Evolutionary conservation across 352 stramenopile species (phyloP).

Genomic region (Pythium grandisporangium): DNA sequence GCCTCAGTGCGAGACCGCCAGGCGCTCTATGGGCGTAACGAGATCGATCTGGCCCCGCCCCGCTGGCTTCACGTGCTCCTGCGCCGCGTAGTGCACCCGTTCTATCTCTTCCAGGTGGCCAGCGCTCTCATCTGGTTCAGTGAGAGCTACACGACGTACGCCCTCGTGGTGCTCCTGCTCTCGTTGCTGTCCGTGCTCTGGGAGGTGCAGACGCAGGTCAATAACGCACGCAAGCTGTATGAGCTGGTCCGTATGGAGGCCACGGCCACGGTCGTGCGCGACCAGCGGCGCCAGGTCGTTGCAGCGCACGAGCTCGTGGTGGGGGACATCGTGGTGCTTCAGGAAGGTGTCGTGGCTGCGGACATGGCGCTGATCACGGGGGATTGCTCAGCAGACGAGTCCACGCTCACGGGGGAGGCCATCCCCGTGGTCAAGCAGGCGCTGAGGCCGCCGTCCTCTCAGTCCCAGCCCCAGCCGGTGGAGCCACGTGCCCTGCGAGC

Average conservation of each 20-base stretch:
- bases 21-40: constrained; percentile 45
- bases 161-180: constrained; percentile 46
- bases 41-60: constrained; percentile 35
- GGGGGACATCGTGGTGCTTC: constrained; percentile 58
- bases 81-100: constrained; percentile 64
- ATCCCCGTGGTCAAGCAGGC: constrained; percentile 69
- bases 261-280: constrained; percentile 49
- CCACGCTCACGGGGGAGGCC: constrained; percentile 72
- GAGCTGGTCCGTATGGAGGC: constrained; percentile 41
- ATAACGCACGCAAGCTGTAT: constrained; percentile 53
- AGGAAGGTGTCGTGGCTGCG: constrained; percentile 48
- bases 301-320: constrained; percentile 41
- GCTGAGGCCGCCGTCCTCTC: constrained; percentile 1
- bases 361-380: constrained; percentile 55
- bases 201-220: constrained; percentile 58
- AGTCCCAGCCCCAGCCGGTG: constrained; percentile 16
- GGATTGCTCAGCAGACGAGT: constrained; percentile 64
- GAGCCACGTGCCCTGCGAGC: no score
- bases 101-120: constrained; percentile 72
- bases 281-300: constrained; percentile 30
- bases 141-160: constrained; percentile 60
- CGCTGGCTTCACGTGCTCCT: constrained; percentile 41
- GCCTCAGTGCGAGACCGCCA: constrained; percentile 26
- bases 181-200: constrained; percentile 62
- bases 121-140: constrained; percentile 62